Base-by-base conservation (phyloP, 1,284 basidiomycete genomes). In the Kwoniella shivajii region DNA sequence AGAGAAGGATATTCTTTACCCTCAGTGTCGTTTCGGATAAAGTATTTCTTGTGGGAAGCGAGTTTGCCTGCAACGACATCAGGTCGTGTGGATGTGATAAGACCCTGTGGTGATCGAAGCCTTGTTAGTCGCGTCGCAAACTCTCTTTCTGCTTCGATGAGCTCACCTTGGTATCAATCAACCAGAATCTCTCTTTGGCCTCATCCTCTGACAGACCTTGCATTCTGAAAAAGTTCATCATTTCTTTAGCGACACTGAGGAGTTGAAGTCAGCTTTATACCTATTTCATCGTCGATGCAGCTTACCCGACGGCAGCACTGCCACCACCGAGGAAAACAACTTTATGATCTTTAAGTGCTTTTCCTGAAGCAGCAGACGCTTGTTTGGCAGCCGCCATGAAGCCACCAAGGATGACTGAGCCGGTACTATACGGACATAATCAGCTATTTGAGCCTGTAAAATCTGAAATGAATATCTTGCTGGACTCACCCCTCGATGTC, bases 321-420 rank as follows among this genome's bases (percentile, higher is more conserved):
- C 75, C 75, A 50, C 75, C 75, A 52, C 75, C 75, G 46, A 92
- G 87, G 84, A 96, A 95, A 42, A 96, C 85, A 65, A 96, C 91
- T 56, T 86, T 85, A 73, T 96, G 93, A 49, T 88, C 86, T 50
- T 81, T 81, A 27, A 92, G 79, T 14, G 87, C 83, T 26, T 79
- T 79, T 3, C 87, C 87, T 22, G 88, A 88, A 4, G 88, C 88
- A 18, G 83, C 83, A 34, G 85, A 85, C 0, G 88, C 84, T 37
- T 91, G 82, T 64, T 86, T 86, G 37, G 92, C 91, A 26, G 93
- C 93, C 66, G 91, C 91, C 68, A 93, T 78, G 80, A 96, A 90
- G 11, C 93, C 93, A 37, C 87, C 89, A 42, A 97, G 85, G 44
- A 96, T 89, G 64, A 97, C 93, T 33, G 89, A 89, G 26, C 91